Evolutionary conservation across 441 rosid species (phyloP), one percentile per base, ranked within the genome.

Genomic region (Daphne laureola): DNA sequence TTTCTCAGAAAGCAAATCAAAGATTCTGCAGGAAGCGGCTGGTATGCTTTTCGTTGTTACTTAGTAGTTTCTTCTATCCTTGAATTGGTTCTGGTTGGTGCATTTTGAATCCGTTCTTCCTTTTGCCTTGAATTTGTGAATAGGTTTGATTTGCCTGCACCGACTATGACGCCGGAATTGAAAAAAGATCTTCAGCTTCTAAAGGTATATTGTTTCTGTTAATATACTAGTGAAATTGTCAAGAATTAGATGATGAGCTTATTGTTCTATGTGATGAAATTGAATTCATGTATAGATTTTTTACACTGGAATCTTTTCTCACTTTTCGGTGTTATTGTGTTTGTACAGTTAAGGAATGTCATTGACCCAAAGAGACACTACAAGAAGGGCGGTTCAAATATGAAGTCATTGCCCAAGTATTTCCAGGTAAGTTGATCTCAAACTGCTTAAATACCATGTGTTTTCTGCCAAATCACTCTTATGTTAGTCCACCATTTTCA

Each of bases 91-190:
- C 11, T 49, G 8, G 11, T 31, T 31, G 38, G 11, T 31, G 38
- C 3, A 9, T 11, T n/a, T 46, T 46, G 14, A 7, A 23, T 7
- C 3, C 16, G 4, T 12, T 11, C 15, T 25, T 25, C 12, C 12
- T 4, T 23, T 25, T 26, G 0, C 49, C 17, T 12, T 7, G 17
- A 25, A 58, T 14, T 35, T 62, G 11, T 64, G 41, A 54, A 15
- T 62, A 90, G 96, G 98, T 88, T 87, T 71, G 87, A 85, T 68
- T 87, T 90, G 99, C 83, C 96, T 9, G 96, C 97, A 15, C 86
- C 87, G 1, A 85, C 86, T 26, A 58, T 93, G 47, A 93, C 99
- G 13, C 89, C 89, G 0, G 97, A 93, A 70, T 68, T 93, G 78
- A 89, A 84, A 69, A 89, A 70, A 54, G 96, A 93, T 73, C 86